These are phyloP conservation scores for Boletus insuetus DNA, from an alignment of 768 basidiomycete species.

Conservation along the genomic window DNA sequence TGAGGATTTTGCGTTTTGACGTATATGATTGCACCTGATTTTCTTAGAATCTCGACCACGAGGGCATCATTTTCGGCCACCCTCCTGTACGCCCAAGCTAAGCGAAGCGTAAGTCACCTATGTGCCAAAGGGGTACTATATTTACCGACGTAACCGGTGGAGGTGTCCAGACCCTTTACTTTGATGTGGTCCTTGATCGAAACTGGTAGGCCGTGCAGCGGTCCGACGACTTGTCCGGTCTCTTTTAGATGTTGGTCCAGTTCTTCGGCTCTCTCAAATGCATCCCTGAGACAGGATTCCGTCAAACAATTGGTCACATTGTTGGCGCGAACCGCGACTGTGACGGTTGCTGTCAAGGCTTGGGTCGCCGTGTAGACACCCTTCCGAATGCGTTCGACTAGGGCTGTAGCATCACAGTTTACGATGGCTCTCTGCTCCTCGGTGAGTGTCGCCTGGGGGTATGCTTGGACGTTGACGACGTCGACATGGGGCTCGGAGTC, in stretches of 20 bases:
- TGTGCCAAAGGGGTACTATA: not conserved
- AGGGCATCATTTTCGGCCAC: constrained; percentile 41
- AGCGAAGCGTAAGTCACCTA: constrained; percentile 16
- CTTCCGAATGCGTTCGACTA: constrained; percentile 22
- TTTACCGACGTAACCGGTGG: constrained; percentile 32
- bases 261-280: constrained; percentile 44
- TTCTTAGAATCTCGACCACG: constrained; percentile 42
- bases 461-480: constrained; percentile 22
- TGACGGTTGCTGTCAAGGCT: constrained; percentile 28
- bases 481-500: constrained; percentile 1
- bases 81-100: constrained; percentile 39
- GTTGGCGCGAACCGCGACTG: constrained; percentile 28
- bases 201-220: constrained; percentile 43
- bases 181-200: constrained; percentile 50
- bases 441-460: constrained; percentile 27
- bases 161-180: constrained; percentile 41
- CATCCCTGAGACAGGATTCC: constrained; percentile 57
- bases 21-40: constrained; percentile 45
- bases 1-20: constrained; percentile 49
- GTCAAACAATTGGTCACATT: constrained; percentile 50
- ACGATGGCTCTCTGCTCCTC: constrained; percentile 28
- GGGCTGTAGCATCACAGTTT: constrained; percentile 29
- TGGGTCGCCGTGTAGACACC: constrained; percentile 24
- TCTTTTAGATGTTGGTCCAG: constrained; percentile 45
- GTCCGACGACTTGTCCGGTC: constrained; percentile 49